Percentiles rank a stretch among this genome's conserved stretches.
phyloP scores from a whole-genome alignment of 257 asterid genomes.

The Oldenlandia corymbosa region DNA sequence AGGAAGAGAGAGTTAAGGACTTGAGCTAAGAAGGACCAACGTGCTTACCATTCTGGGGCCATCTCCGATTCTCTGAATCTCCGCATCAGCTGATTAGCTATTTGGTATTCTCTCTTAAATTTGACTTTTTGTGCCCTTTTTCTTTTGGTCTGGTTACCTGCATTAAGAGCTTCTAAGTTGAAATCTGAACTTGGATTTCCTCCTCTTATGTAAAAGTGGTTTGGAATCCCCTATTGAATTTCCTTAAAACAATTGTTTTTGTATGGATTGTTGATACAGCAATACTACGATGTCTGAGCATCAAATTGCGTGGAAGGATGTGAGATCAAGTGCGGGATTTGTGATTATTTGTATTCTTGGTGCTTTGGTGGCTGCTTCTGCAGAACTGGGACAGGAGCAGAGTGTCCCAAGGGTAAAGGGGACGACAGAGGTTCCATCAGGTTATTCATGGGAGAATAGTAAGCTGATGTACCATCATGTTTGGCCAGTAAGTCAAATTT shows the following conservation, averaged over 20 bases:
- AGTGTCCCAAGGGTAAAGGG: neutral
- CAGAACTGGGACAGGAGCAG: constrained; percentile 7
- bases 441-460: constrained; percentile 44
- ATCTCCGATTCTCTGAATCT: neutral
- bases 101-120: neutral
- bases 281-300: constrained; percentile 6
- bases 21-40: neutral
- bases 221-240: neutral
- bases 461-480: constrained; percentile 65
- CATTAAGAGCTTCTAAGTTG: neutral
- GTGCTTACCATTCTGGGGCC: neutral
- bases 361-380: constrained; percentile 3
- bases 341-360: neutral
- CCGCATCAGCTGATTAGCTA: neutral
- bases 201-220: neutral
- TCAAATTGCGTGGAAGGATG: constrained; percentile 1
- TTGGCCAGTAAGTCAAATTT: constrained; percentile 78
- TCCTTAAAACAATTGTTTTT: neutral
- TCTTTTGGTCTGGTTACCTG: neutral
- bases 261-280: neutral
- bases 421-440: neutral
- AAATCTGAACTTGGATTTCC: neutral
- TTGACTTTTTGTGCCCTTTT: neutral
- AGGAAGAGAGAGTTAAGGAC: neutral
- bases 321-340: constrained; percentile 2